phyloP scores from a whole-genome alignment of 2,329 filamentous ascomycete genomes.

The Fusarium decemcellulare region DNA sequence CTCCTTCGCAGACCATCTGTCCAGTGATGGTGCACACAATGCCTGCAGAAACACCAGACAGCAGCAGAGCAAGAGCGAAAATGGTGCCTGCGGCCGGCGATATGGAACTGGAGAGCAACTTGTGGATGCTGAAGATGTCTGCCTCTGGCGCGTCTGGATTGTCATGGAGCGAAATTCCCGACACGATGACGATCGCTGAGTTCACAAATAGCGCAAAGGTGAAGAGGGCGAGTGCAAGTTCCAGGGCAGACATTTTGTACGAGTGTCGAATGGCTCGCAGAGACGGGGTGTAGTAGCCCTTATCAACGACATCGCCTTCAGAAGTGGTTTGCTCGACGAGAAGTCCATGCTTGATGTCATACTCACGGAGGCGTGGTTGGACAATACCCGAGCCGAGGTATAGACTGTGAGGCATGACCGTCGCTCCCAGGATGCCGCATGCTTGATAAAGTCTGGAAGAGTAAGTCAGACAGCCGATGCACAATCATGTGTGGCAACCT shows the following conservation, averaged over 20 bases:
- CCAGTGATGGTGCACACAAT: conserved; percentile 92
- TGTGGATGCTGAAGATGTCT: conserved; percentile 88
- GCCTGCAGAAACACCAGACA: conserved; percentile 85
- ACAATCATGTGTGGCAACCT: conserved; percentile 14
- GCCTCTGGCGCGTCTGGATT: conserved; percentile 74
- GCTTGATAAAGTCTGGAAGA: conserved; percentile 71
- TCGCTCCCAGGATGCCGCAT: conserved; percentile 83
- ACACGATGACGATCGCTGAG: conserved; percentile 84
- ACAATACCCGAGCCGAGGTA: conserved; percentile 80
- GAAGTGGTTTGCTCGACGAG: conserved; percentile 52
- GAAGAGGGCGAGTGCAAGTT: conserved; percentile 80
- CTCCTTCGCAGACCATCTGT: conserved; percentile 90
- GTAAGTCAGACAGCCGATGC: conserved; percentile 25
- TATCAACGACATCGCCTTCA: conserved; percentile 49
- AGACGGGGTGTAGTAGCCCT: conserved; percentile 78
- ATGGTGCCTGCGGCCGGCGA: conserved; percentile 83
- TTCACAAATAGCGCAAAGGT: conserved; percentile 90
- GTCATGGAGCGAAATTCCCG: conserved; percentile 81
- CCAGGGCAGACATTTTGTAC: conserved; percentile 80
- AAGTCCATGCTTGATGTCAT: conserved; percentile 71
- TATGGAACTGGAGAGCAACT: conserved; percentile 77
- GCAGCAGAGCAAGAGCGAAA: conserved; percentile 85
- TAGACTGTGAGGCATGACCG: conserved; percentile 79
- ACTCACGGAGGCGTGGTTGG: conserved; percentile 75
- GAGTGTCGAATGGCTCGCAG: conserved; percentile 80